These are phyloP conservation scores for Lipomyces yamanashiensis DNA, from an alignment of 805 yeast species.

Conservation along the genomic window DNA sequence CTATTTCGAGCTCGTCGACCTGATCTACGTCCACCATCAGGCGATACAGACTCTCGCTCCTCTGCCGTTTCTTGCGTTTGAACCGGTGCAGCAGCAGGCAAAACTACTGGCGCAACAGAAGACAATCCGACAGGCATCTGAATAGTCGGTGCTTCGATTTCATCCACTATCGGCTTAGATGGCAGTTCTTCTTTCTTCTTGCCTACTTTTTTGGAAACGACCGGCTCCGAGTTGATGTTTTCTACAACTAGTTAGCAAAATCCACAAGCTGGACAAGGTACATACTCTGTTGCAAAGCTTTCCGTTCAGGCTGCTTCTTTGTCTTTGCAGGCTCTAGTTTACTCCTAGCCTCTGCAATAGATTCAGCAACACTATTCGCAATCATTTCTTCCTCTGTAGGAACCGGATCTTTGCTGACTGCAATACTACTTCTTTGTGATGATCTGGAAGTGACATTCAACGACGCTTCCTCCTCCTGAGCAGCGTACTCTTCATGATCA, in stretches of 20 bases:
- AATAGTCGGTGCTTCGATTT: not conserved
- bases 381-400: not conserved
- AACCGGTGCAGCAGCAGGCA: not conserved
- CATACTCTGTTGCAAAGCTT: conserved; percentile 24
- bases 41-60: conserved; percentile 2
- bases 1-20: conserved; percentile 41
- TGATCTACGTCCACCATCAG: conserved; percentile 19
- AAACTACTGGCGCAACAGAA: not conserved
- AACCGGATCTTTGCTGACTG: conserved; percentile 1
- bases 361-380: not conserved
- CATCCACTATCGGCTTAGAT: not conserved
- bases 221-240: conserved; percentile 16
- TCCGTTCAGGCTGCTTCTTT: conserved; percentile 9
- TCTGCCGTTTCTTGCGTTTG: not conserved
- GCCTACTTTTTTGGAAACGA: not conserved
- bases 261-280: not conserved
- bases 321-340: not conserved
- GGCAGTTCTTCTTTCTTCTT: not conserved
- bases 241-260: conserved; percentile 12
- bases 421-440: conserved; percentile 9
- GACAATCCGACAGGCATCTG: not conserved
- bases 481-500: not conserved
- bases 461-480: not conserved
- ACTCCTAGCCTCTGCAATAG: not conserved
- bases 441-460: conserved; percentile 2